Base-by-base conservation (phyloP, 371 early-diverging fungal species). In the Mortierella sp. region DNA sequence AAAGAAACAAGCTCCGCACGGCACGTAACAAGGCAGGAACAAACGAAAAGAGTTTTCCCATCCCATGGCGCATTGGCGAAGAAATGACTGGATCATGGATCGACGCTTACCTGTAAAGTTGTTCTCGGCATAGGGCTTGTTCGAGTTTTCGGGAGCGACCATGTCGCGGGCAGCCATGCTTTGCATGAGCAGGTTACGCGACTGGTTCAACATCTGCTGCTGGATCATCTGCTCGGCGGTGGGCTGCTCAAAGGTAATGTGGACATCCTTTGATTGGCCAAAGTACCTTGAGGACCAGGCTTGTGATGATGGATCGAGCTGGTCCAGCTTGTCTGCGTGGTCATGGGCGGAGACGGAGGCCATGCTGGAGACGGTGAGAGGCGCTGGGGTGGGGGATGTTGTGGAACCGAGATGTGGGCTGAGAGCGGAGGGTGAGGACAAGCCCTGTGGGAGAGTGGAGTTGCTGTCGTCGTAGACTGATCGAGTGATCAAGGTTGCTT, bases 141-240 rank as follows among this genome's bases (percentile, higher is more conserved):
- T 42, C 24, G 28, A 3, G 19, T 19, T 59, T 24, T 60, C 52
- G 21, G 27, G 23, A 3, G 53, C 3, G 19, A 12, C 31, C 48
- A 54, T 60, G 23, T 62, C 69, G 39, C 61, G 53, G 19, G 55
- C 38, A 34, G 67, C 59, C 63, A 66, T 64, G 61, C 28, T 68
- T 24, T 73, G 67, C 61, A 73, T 55, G 38, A 73, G 46, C 28
- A 67, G 45, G 41, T 51, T 42, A 14, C 74, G 67, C n/a, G 74
- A 73, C 45, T 73, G 74, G 24, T 30, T 59, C 43, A 60, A 43
- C 74, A 73, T 73, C 53, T 73, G 64, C 30, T 73, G 74, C 26
- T 67, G 74, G 60, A 73, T 67, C 56, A 73, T 2, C 51, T 73
- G 74, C 50, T 73, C 74, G 21, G 67, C 60, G 19, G 54, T 67